These are phyloP conservation scores for Ocimum tenuiflorum DNA, from an alignment of 257 asterid genomes.

Conservation along the genomic window DNA sequence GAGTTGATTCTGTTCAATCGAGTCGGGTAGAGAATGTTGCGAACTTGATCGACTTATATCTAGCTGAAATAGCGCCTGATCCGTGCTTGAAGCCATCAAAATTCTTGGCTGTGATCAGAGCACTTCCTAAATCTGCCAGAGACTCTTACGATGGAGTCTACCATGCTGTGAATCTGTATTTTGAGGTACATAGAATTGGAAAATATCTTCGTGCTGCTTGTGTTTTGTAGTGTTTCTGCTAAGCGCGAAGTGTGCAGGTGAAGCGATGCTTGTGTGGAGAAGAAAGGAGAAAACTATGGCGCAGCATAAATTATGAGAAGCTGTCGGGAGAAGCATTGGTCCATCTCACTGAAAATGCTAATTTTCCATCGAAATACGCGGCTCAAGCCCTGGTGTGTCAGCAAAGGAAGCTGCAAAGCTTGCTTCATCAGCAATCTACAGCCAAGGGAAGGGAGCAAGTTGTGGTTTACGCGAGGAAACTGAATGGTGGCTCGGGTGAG, in stretches of 20 bases:
- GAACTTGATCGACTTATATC: constrained; percentile 56
- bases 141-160: constrained; percentile 54
- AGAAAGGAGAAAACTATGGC: constrained; percentile 45
- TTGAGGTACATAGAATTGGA: constrained; percentile 39
- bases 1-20: constrained; percentile 46
- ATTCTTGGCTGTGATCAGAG: constrained; percentile 49
- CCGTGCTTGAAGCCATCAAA: constrained; percentile 56
- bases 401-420: constrained; percentile 51
- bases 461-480: constrained; percentile 54
- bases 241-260: constrained; percentile 36
- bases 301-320: constrained; percentile 56
- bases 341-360: constrained; percentile 46
- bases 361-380: constrained; percentile 52
- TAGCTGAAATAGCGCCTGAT: constrained; percentile 86
- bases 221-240: background rate
- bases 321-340: constrained; percentile 47
- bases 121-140: constrained; percentile 68
- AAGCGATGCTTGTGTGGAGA: constrained; percentile 58
- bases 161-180: constrained; percentile 53
- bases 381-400: constrained; percentile 51
- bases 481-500: constrained; percentile 40
- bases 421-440: constrained; percentile 39
- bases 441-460: constrained; percentile 30
- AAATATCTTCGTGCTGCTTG: background rate
- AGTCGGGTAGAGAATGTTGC: constrained; percentile 51